These are phyloP conservation scores for Sphenostylis stenocarpa DNA, from an alignment of 306 rosid species.

Conservation along the genomic window DNA sequence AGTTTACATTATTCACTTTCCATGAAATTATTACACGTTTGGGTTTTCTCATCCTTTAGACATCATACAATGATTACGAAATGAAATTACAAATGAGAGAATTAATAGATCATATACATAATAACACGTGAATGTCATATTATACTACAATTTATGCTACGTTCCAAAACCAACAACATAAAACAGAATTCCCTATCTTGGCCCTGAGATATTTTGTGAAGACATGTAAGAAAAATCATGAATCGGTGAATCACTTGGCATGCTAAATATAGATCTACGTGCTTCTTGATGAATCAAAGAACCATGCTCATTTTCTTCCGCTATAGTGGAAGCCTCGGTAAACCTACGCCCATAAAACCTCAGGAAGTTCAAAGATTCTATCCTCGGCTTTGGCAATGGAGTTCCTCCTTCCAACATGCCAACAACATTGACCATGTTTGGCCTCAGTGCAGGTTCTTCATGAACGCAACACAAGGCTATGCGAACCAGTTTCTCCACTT, in stretches of 20 bases:
- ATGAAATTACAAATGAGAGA: background rate
- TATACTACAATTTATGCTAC: background rate
- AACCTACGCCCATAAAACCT: constrained; percentile 82
- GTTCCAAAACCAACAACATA: background rate
- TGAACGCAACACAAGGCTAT: constrained; percentile 86
- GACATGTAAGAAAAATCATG: constrained; percentile 60
- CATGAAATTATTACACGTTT: too few relatives aligned
- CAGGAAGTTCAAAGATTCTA: constrained; percentile 73
- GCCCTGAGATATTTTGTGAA: constrained; percentile 84
- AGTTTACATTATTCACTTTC: too few relatives aligned
- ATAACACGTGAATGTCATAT: background rate
- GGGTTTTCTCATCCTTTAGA: background rate
- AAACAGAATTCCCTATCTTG: constrained; percentile 53
- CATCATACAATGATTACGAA: background rate
- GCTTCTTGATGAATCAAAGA: constrained; percentile 31
- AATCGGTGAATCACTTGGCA: constrained; percentile 37
- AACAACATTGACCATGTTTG: constrained; percentile 70
- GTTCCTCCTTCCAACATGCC: constrained; percentile 86
- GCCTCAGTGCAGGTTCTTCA: constrained; percentile 84
- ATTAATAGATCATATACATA: background rate
- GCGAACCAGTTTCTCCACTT: constrained; percentile 70
- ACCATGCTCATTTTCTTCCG: constrained; percentile 43
- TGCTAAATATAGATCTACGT: constrained; percentile 37
- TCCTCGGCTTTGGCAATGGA: constrained; percentile 62
- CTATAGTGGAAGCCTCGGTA: constrained; percentile 69